Conservation (phyloP, 306 rosid species). For the Quillaja saponaria region DNA sequence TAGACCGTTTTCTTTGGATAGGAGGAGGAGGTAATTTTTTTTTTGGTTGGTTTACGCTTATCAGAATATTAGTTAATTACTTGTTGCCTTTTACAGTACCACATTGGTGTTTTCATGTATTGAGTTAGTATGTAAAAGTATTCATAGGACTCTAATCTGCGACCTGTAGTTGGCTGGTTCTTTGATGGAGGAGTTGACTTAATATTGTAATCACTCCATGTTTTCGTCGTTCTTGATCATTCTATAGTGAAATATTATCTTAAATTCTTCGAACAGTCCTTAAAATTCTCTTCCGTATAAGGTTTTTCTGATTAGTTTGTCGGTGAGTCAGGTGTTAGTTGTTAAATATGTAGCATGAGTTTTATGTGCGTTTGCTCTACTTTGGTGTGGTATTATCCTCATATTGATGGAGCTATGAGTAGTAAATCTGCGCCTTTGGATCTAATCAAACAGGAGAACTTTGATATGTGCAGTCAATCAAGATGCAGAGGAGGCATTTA, state of each 20-base stretch:
- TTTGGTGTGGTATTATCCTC: not conserved
- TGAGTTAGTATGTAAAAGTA: too few relatives aligned
- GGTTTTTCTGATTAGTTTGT: not conserved
- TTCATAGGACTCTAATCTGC: not conserved
- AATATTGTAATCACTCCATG: too few relatives aligned
- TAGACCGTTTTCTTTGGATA: conserved; percentile 39
- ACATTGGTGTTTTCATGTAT: not conserved
- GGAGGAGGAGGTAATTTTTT: conserved; percentile 45
- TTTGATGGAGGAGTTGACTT: too few relatives aligned
- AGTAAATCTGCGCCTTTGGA: conserved; percentile 64
- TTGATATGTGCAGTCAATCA: conserved; percentile 90
- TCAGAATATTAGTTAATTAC: too few relatives aligned
- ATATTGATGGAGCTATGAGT: conserved; percentile 32
- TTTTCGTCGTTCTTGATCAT: too few relatives aligned
- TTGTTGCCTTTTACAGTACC: too few relatives aligned
- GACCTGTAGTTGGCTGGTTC: not conserved
- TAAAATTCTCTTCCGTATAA: too few relatives aligned
- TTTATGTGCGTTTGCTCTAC: not conserved
- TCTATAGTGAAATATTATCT: too few relatives aligned
- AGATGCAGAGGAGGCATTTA: conserved; percentile 87
- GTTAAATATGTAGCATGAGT: not conserved
- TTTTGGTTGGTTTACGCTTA: not conserved
- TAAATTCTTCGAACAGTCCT: not conserved
- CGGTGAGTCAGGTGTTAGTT: not conserved
- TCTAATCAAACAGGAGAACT: conserved; percentile 91